Percentiles rank a stretch among this genome's conserved stretches.
phyloP scores from a whole-genome alignment of 2,329 filamentous ascomycete species.

The Tolypocladium amazonense region DNA sequence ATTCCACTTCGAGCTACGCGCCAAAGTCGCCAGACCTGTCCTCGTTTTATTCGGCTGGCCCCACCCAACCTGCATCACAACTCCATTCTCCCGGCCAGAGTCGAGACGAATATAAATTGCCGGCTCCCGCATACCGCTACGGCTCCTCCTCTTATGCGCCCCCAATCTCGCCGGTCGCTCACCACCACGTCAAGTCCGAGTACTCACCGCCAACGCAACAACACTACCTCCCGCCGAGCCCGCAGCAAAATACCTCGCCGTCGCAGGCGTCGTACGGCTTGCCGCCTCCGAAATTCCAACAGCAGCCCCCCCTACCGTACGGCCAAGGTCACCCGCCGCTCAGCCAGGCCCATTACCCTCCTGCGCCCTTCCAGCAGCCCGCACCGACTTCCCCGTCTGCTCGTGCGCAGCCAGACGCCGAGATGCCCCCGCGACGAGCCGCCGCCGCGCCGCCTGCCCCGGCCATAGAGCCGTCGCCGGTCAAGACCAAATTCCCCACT shows the following conservation, averaged over 20 bases:
- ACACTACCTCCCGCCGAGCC: conserved; percentile 10
- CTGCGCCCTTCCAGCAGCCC: neutral
- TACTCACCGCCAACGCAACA: conserved; percentile 11
- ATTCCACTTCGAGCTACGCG: conserved; percentile 31
- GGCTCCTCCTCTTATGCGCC: conserved; percentile 15
- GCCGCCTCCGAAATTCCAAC: conserved; percentile 6
- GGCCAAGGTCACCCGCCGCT: neutral
- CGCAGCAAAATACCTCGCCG: conserved; percentile 5
- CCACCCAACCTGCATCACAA: conserved; percentile 11
- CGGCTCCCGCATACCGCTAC: conserved; percentile 16
- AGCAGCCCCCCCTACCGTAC: neutral
- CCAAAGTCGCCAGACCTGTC: conserved; percentile 51
- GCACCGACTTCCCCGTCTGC: neutral
- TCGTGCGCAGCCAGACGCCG: conserved; percentile 4
- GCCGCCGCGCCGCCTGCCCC: conserved; percentile 21
- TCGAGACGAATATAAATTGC: conserved; percentile 21
- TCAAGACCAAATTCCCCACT: conserved; percentile 93
- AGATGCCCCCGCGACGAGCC: conserved; percentile 24
- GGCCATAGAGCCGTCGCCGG: conserved; percentile 53
- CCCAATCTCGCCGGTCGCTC: conserved; percentile 15
- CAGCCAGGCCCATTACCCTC: neutral
- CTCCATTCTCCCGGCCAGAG: conserved; percentile 9
- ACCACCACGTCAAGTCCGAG: conserved; percentile 13
- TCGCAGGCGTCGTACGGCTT: conserved; percentile 7
- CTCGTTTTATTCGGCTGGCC: conserved; percentile 36